Base-by-base conservation (phyloP, 116 monocot genomes). In the Trichopus zeylanicus region DNA sequence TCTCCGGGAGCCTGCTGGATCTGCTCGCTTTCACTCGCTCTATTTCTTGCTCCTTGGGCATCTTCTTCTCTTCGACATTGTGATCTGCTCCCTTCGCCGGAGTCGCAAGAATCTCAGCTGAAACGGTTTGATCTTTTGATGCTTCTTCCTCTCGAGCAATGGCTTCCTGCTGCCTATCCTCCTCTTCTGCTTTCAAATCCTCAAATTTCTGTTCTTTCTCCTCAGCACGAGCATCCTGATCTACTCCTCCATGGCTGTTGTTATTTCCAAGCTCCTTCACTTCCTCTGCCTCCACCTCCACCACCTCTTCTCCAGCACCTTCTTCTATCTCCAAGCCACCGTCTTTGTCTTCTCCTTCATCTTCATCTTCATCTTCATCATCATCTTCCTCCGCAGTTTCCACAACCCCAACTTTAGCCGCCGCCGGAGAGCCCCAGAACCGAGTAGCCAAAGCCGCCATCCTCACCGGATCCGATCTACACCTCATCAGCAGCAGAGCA, bases 401-500 rank as follows among this genome's bases (percentile, higher is more conserved):
- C 21, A 38, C 59, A 9, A 20, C 59, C 20, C 18, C 37, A 26
- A 22, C 59, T n/a, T 37, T 37, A 4, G 34, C 60, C 26, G 46
- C 31, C 7, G 67, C 73, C 1, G 85, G 81, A 53, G 82, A 91
- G 29, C 77, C 88, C 82, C 91, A 88, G 53, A 92, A 86, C n/a
- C 85, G 33, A 24, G 29, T 82, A 0, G 88, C 69, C 35, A 99
- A 26, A 7, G 92, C 92, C 0, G 85, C 82, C 76, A 99, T 85
- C 21, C 77, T 71, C 1, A 85, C 82, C 2, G 99, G 99, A 81
- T 99, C 99, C 3, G 99, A 99, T 66, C 99, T 73, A 53, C 92
- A 99, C 57, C 99, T 65, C 99, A 99, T 99, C 62, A 99, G 64
- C 56, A 99, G 53, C 59, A 99, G 75, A 23, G 99, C 99, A 64